Conservation (phyloP, 2,329 filamentous ascomycete genomes). For the Ceratocystiopsis sp. region DNA sequence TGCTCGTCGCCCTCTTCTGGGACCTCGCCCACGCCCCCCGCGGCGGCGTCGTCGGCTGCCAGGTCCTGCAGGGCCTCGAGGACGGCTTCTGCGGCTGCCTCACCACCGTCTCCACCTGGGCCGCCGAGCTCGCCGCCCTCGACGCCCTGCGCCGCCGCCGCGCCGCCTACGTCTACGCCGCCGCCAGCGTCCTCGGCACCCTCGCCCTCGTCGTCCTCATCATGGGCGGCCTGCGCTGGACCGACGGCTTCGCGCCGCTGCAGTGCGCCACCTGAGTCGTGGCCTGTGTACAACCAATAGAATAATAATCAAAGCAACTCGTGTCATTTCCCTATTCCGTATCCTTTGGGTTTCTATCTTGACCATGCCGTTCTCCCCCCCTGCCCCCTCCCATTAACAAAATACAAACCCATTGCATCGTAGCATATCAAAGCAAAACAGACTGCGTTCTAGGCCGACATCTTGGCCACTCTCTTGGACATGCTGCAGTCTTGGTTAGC, state of each 20-base stretch:
- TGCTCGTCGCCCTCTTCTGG: conserved; percentile 57
- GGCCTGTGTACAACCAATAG: too few relatives aligned
- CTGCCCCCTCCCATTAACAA: too few relatives aligned
- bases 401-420: neutral
- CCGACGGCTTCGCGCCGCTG: conserved; percentile 31
- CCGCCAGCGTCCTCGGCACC: conserved; percentile 39
- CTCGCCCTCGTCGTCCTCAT: conserved; percentile 46
- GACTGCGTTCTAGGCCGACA: neutral
- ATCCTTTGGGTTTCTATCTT: too few relatives aligned
- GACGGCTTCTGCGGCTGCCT: conserved; percentile 53
- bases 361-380: too few relatives aligned
- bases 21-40: conserved; percentile 54
- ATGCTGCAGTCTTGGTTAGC: conserved; percentile 28
- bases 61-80: conserved; percentile 43
- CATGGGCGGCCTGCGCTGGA: conserved; percentile 65
- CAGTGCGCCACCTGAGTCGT: conserved; percentile 18
- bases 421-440: neutral
- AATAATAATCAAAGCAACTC: neutral
- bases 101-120: conserved; percentile 53
- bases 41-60: conserved; percentile 40
- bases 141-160: conserved; percentile 24
- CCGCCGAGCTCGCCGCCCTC: conserved; percentile 39
- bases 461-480: conserved; percentile 37
- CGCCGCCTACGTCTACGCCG: conserved; percentile 51
- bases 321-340: too few relatives aligned